phyloP scores from a whole-genome alignment of 768 basidiomycete species.

The Psilocybe tampanensis region DNA sequence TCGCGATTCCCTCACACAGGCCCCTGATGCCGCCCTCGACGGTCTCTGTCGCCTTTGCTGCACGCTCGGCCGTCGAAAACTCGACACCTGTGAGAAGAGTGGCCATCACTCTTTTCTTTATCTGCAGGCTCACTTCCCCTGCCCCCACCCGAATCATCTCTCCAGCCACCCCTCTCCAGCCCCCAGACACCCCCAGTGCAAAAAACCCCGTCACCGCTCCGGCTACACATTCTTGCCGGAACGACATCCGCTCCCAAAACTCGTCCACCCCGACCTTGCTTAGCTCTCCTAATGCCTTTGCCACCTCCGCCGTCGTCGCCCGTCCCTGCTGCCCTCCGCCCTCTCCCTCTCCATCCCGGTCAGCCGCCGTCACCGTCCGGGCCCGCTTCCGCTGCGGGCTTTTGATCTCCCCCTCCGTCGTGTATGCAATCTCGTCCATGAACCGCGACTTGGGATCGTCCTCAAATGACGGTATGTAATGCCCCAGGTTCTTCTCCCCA shows the following conservation, averaged over 20 bases:
- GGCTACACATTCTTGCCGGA: slow-evolving; percentile 90
- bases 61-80: slow-evolving; percentile 68
- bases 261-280: slow-evolving; percentile 67
- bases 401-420: slow-evolving; percentile 59
- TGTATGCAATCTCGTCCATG: slow-evolving; percentile 86
- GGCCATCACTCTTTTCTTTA: slow-evolving; percentile 71
- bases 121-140: slow-evolving; percentile 64
- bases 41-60: slow-evolving; percentile 69
- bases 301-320: slow-evolving; percentile 34
- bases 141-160: slow-evolving; percentile 47
- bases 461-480: slow-evolving; percentile 88
- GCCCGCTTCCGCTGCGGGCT: slow-evolving; percentile 66
- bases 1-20: slow-evolving; percentile 66
- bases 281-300: slow-evolving; percentile 53
- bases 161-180: slow-evolving; percentile 31
- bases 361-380: slow-evolving; percentile 31
- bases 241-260: slow-evolving; percentile 98
- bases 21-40: slow-evolving; percentile 70
- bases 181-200: slow-evolving; percentile 37
- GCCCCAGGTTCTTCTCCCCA: slow-evolving; percentile 53
- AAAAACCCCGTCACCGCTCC: slow-evolving; percentile 96
- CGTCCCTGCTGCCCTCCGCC: slow-evolving; percentile 26
- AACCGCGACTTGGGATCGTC: slow-evolving; percentile 97
- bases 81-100: slow-evolving; percentile 76
- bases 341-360: no score